A percentile compares a stretch with the other conserved stretches of the same genome.
Evolutionary conservation across 768 basidiomycete genomes (phyloP).

Genomic region (Boletus coccyginus): DNA sequence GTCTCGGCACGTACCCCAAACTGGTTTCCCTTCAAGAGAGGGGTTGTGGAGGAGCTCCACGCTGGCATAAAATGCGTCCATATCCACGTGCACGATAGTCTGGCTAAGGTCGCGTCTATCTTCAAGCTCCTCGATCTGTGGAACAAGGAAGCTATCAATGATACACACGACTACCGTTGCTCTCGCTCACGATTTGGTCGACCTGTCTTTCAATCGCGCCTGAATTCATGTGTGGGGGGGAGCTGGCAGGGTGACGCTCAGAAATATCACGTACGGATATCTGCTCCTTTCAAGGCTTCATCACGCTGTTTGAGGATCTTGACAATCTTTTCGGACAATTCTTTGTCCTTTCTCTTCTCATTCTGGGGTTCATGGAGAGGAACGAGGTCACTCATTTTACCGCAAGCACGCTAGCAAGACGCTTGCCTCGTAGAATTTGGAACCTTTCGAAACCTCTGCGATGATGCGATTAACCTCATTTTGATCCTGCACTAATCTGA

Average conservation of each 20-base stretch:
- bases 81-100: conserved; percentile 90
- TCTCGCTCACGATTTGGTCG: conserved; percentile 64
- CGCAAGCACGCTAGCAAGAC: background rate
- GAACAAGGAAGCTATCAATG: background rate
- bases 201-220: conserved; percentile 61
- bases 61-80: conserved; percentile 90
- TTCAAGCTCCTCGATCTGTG: conserved; percentile 66
- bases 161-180: background rate
- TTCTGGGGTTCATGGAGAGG: conserved; percentile 45
- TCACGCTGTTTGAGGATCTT: conserved; percentile 65
- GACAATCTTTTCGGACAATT: conserved; percentile 73
- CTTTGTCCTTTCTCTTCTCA: conserved; percentile 87
- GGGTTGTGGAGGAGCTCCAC: conserved; percentile 72
- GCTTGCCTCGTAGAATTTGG: conserved; percentile 83
- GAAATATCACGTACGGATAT: conserved; percentile 46
- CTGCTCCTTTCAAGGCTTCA: conserved; percentile 50
- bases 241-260: background rate
- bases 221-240: conserved; percentile 20
- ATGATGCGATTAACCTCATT: conserved; percentile 86
- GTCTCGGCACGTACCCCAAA: conserved; percentile 56
- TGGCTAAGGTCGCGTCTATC: conserved; percentile 74
- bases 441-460: conserved; percentile 88
- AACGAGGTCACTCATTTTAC: background rate
- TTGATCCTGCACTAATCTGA: conserved; percentile 71
- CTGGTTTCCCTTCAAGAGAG: conserved; percentile 61